Evolutionary conservation across 2,329 filamentous ascomycete genomes (phyloP).

Genomic region (Penicillium brevicompactum): DNA sequence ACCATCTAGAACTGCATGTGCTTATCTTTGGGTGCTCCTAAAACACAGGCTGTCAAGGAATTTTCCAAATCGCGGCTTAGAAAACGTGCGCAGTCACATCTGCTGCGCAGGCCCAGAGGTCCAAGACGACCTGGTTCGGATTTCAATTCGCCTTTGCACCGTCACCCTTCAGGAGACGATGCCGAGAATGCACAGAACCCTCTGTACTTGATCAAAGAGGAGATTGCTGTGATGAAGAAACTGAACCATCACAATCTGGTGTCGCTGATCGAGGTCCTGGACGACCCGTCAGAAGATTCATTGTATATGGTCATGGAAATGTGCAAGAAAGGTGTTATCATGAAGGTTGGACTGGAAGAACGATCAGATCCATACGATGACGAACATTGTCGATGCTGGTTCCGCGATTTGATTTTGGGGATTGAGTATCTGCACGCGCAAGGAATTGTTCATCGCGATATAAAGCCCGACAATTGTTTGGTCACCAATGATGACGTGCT

Average conservation of each 20-base stretch:
- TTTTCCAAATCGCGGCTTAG: slow-evolving; percentile 92
- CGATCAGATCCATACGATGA: slow-evolving; percentile 77
- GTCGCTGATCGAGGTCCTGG: slow-evolving; percentile 86
- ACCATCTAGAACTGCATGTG: slow-evolving; percentile 9
- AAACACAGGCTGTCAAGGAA: slow-evolving; percentile 82
- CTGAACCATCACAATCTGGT: slow-evolving; percentile 94
- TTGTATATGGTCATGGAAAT: slow-evolving; percentile 99
- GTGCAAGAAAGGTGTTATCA: slow-evolving; percentile 97
- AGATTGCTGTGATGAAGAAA: slow-evolving; percentile 99
- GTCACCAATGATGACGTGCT: slow-evolving; percentile 89
- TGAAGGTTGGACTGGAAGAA: slow-evolving; percentile 91
- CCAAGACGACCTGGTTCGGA: slow-evolving; percentile 57
- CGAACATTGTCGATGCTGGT: slow-evolving; percentile 85
- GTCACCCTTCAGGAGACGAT: slow-evolving; percentile 55
- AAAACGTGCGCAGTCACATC: slow-evolving; percentile 86
- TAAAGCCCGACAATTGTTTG: slow-evolving; percentile 95
- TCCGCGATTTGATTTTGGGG: slow-evolving; percentile 89
- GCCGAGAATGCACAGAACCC: slow-evolving; percentile 66
- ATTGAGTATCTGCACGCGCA: slow-evolving; percentile 96
- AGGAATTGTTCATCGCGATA: slow-evolving; percentile 92
- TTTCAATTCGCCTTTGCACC: slow-evolving; percentile 66
- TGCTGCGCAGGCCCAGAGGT: slow-evolving; percentile 67
- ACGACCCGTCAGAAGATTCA: slow-evolving; percentile 93
- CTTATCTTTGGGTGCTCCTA: slow-evolving; percentile 14
- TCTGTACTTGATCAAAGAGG: slow-evolving; percentile 85